phyloP scores from a whole-genome alignment of 2,329 filamentous ascomycete species.

The Pseudonectria foliicola region DNA sequence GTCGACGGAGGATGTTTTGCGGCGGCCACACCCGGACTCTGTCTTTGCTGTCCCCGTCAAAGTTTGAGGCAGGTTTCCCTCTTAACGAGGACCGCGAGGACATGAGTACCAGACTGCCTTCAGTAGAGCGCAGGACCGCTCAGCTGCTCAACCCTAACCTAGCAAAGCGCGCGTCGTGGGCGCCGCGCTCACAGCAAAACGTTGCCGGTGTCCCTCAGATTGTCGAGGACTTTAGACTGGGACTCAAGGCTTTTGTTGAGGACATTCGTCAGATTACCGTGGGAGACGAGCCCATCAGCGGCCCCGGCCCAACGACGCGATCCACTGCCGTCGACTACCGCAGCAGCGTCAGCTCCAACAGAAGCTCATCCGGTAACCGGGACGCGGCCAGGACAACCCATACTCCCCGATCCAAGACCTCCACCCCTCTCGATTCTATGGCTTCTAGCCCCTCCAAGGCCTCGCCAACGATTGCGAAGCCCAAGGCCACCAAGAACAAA shows the following conservation, averaged over 20 bases:
- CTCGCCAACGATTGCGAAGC: slow-evolving; percentile 18
- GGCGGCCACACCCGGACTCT: slow-evolving; percentile 59
- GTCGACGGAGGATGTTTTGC: slow-evolving; percentile 58
- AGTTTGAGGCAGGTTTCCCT: slow-evolving; percentile 36
- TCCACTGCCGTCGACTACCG: slow-evolving; percentile 14
- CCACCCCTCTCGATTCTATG: slow-evolving; percentile 34
- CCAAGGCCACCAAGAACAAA: slow-evolving; percentile 39
- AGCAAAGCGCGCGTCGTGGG: slow-evolving; percentile 54
- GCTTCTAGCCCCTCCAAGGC: slow-evolving; percentile 23
- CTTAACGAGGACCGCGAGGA: slow-evolving; percentile 33
- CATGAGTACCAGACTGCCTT: slow-evolving; percentile 19
- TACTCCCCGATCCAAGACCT: slow-evolving; percentile 34
- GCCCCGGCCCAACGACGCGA: slow-evolving; percentile 36
- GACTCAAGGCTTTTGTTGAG: slow-evolving; percentile 90
- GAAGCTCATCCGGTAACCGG: slow-evolving; percentile 26
- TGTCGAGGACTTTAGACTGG: slow-evolving; percentile 81
- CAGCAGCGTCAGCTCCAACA: slow-evolving; percentile 12
- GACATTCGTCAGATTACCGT: slow-evolving; percentile 93
- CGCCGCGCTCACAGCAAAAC: slow-evolving; percentile 42
- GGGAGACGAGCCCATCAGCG: slow-evolving; percentile 78
- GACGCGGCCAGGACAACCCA: slow-evolving; percentile 41
- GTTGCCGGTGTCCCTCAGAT: slow-evolving; percentile 60
- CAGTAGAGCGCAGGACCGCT: slow-evolving; percentile 26
- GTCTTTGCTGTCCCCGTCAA: slow-evolving; percentile 72
- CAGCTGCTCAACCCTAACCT: slow-evolving; percentile 33